Evolutionary conservation across 495 filamentous ascomycete genomes (phyloP).

Genomic region (Acidiella bohemica): DNA sequence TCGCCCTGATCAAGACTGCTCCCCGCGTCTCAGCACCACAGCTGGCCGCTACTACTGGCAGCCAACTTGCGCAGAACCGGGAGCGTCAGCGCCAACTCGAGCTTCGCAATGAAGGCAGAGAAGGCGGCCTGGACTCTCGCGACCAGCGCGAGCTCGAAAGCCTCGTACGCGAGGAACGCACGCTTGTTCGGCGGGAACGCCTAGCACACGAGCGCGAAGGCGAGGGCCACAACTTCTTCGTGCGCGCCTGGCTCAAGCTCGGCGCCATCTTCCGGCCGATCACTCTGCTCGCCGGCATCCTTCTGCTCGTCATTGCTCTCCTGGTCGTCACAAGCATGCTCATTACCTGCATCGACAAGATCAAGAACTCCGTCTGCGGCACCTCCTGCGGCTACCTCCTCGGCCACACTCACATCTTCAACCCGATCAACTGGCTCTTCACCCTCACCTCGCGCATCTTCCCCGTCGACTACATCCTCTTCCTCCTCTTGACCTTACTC

Average conservation of each 20-base stretch:
- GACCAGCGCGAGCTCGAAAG: conserved; percentile 80
- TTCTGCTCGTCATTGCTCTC: conserved; percentile 57
- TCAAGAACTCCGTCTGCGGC: conserved; percentile 86
- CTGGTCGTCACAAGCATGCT: conserved; percentile 84
- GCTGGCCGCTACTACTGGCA: conserved; percentile 57
- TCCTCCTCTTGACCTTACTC: conserved; percentile 66
- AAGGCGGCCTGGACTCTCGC: conserved; percentile 61
- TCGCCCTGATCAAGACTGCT: conserved; percentile 79
- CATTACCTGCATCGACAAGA: conserved; percentile 89
- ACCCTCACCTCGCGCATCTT: conserved; percentile 71
- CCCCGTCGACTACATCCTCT: conserved; percentile 83
- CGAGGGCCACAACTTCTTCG: conserved; percentile 54
- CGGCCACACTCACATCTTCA: conserved; percentile 81
- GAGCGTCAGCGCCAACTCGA: conserved; percentile 87
- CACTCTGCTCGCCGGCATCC: conserved; percentile 70
- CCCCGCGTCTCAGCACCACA: conserved; percentile 67
- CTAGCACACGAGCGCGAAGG: conserved; percentile 68
- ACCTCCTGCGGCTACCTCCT: conserved; percentile 84
- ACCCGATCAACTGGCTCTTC: conserved; percentile 86
- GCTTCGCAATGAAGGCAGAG: conserved; percentile 63
- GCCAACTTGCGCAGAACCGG: conserved; percentile 69
- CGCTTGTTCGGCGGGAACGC: conserved; percentile 76
- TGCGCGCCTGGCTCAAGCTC: conserved; percentile 60
- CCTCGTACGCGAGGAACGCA: conserved; percentile 78
- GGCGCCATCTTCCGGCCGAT: conserved; percentile 68